phyloP scores from a whole-genome alignment of 345 rosid species.

The Cardamine chenopodiifolia region DNA sequence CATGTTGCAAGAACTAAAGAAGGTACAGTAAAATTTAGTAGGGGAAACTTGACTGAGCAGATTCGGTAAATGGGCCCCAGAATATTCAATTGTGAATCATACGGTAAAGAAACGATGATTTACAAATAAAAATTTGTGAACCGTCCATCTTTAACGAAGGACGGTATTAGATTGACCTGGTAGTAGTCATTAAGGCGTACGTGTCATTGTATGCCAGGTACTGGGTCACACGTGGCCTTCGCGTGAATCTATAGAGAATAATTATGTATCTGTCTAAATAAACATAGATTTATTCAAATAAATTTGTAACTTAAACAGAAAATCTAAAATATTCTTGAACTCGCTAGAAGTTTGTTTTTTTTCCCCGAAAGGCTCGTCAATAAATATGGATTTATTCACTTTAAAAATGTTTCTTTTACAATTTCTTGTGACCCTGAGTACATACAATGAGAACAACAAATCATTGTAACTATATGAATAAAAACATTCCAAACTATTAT shows the following conservation, averaged over 20 bases:
- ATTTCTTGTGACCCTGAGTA: too few species aligned
- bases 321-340: background rate
- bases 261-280: background rate
- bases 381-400: too few species aligned
- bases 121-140: background rate
- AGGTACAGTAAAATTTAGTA: background rate
- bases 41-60: conserved; percentile 29
- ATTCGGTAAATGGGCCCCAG: conserved; percentile 15
- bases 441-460: background rate
- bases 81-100: conserved; percentile 13
- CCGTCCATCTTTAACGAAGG: conserved; percentile 18
- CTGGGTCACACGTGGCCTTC: conserved; percentile 21
- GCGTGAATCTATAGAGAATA: conserved; percentile 9
- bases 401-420: background rate
- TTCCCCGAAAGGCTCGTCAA: background rate
- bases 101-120: conserved; percentile 7
- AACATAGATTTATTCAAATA: background rate
- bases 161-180: conserved; percentile 13
- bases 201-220: conserved; percentile 19
- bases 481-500: background rate
- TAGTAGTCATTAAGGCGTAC: conserved; percentile 11
- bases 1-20: conserved; percentile 8
- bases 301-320: background rate
- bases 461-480: too few species aligned
- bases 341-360: background rate